Evolutionary conservation across 305 asterid species (phyloP).

Genomic region (Fraxinus greggii): DNA sequence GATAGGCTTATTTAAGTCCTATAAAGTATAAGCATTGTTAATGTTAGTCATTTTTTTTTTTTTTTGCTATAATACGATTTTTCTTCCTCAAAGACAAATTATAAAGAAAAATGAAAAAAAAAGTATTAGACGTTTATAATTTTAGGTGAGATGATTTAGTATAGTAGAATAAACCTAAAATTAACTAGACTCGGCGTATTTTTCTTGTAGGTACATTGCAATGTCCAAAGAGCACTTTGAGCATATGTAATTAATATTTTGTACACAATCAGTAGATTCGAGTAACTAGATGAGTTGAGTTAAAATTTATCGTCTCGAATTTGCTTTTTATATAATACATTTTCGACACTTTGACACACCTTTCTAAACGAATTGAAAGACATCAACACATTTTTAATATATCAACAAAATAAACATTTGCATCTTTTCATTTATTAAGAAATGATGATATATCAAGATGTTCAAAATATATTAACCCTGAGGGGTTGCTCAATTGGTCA

Average conservation of each 20-base stretch:
- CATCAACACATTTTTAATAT: too few relatives aligned
- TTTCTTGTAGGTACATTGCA: background rate
- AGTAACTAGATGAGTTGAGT: background rate
- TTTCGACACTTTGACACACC: background rate
- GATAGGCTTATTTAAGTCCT: too few relatives aligned
- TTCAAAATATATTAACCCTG: too few relatives aligned
- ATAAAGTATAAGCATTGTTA: too few relatives aligned
- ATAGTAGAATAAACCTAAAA: background rate
- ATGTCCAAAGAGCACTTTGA: background rate
- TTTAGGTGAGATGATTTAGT: background rate
- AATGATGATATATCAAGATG: background rate
- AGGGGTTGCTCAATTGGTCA: too few relatives aligned
- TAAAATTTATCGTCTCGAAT: too few relatives aligned
- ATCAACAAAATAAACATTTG: background rate
- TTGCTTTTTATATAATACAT: too few relatives aligned
- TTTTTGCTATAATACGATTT: background rate
- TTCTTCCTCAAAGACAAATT: background rate
- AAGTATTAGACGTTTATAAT: background rate
- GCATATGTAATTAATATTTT: background rate
- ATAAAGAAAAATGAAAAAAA: too few relatives aligned
- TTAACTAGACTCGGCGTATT: background rate
- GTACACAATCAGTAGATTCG: background rate
- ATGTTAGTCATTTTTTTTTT: too few relatives aligned
- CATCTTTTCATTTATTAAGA: background rate
- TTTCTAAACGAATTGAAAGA: background rate